Percentiles rank a stretch among this genome's conserved stretches.
Evolutionary conservation across 2,329 filamentous ascomycete genomes (phyloP).

Genomic region (Fusarium anthophilum): DNA sequence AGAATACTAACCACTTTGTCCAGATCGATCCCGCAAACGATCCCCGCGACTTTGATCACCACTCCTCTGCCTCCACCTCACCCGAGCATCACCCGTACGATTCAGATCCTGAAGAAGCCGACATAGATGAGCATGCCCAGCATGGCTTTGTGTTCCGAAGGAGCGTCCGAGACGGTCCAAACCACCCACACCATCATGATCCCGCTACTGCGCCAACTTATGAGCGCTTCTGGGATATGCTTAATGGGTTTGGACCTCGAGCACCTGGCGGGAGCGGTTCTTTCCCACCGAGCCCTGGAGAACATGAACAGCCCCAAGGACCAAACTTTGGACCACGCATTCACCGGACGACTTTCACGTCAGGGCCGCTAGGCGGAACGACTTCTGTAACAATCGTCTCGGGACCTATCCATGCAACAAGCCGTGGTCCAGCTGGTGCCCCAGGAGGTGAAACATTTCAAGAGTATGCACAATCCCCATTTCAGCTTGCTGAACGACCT

Average conservation of each 20-base stretch:
- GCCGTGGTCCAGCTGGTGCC: conserved; percentile 27
- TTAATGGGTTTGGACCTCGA: conserved; percentile 50
- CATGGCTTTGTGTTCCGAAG: conserved; percentile 54
- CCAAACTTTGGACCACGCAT: conserved; percentile 43
- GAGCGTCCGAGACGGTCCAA: conserved; percentile 44
- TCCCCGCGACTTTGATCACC: conserved; percentile 59
- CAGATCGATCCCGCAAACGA: conserved; percentile 68
- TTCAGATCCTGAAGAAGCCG: conserved; percentile 67
- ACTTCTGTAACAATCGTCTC: conserved; percentile 61
- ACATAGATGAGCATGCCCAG: conserved; percentile 64
- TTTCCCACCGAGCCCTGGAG: conserved; percentile 21
- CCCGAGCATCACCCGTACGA: conserved; percentile 45
- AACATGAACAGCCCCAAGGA: conserved; percentile 17
- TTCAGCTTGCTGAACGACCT: conserved; percentile 10
- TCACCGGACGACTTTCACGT: conserved; percentile 51
- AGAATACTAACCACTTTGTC: conserved; percentile 24
- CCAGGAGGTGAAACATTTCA: conserved; percentile 55
- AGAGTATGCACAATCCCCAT: conserved; percentile 53
- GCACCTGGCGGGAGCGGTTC: conserved; percentile 15
- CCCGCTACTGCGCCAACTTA: conserved; percentile 49
- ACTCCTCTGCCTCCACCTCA: conserved; percentile 43
- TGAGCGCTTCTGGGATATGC: conserved; percentile 57
- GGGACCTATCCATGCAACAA: conserved; percentile 43
- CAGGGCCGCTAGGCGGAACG: conserved; percentile 51
- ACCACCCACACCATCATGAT: conserved; percentile 41